Base-by-base conservation (phyloP, 345 rosid species). In the Lenwebbia sp. region DNA sequence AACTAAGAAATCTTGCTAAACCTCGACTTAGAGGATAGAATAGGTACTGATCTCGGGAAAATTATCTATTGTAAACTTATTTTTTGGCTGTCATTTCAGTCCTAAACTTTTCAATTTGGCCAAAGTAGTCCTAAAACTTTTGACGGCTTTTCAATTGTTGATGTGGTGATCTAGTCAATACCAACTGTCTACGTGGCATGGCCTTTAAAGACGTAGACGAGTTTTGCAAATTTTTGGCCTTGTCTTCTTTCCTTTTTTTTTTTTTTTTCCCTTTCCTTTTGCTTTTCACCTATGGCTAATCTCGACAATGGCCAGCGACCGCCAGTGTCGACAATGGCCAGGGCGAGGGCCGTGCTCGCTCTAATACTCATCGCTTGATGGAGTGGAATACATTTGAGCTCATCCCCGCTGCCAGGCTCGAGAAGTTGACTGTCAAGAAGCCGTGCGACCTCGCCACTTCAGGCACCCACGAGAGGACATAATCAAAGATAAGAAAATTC, bases 131-230 rank as follows among this genome's bases (percentile, higher is more conserved):
- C 1, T 65, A 17, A 7, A 33, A 0, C 10, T 70, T 33, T 33
- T 17, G 3, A 10, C 5, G 1, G 2, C 37, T 70, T 33, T 33
- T 0, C 1, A 70, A 33, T 33, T 62, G 40, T 0, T 14, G 3
- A 62, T 28, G 14, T 62, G 21, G 7, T 1, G 5, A 8, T 62
- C 11, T 2, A 62, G 8, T 62, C 23, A 2, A 0, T 7, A 0
- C 2, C 8, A 22, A 2, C 0, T 5, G 2, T 70, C 23, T 5
- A 4, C 3, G 0, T 37, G 13, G 26, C 6, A 19, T 0, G 7
- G 1, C 1, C 0, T 0, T 0, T 70, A 10, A 19, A 9, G 25
- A 70, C 0, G 2, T 9, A 10, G 4, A 70, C 0, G 3, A 1
- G 2, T 19, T 37, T 70, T 37, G 25, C 0, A 33, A 33, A 0